Percentiles rank a stretch among this genome's conserved stretches.
phyloP scores from a whole-genome alignment of 1,284 basidiomycete species.

The Heterobasidion occidentale region DNA sequence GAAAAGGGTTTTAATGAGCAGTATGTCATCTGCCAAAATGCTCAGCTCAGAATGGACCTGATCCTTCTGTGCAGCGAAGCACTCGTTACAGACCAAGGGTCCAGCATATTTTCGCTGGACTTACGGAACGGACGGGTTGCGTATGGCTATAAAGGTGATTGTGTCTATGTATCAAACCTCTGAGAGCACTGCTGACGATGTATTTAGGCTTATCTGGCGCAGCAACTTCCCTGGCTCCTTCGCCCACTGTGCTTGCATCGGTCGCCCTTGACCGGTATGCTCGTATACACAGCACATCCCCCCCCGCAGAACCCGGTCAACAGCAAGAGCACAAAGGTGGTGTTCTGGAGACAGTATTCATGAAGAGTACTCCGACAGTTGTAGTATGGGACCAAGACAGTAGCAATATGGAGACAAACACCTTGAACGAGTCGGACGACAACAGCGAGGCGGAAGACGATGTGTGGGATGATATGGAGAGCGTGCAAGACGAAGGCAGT shows the following conservation, averaged over 20 bases:
- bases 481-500: conserved; percentile 18
- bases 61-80: conserved; percentile 45
- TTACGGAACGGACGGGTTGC: conserved; percentile 63
- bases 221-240: conserved; percentile 52
- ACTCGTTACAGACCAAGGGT: conserved; percentile 70
- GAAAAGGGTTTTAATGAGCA: conserved; percentile 58
- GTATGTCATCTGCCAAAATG: conserved; percentile 35
- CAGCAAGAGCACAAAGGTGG: conserved; percentile 58
- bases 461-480: conserved; percentile 32
- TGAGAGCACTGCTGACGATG: conserved; percentile 1
- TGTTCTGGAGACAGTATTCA: conserved; percentile 61
- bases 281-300: conserved; percentile 66
- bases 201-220: conserved; percentile 58
- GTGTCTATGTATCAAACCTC: conserved; percentile 2
- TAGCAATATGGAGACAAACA: conserved; percentile 3
- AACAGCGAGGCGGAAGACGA: conserved; percentile 37
- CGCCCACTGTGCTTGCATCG: conserved; percentile 47
- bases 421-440: conserved; percentile 28
- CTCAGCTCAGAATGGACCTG: not conserved
- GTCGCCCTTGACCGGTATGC: conserved; percentile 62
- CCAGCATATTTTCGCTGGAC: conserved; percentile 66
- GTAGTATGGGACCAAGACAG: conserved; percentile 44
- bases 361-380: conserved; percentile 58
- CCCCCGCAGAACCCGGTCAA: conserved; percentile 38
- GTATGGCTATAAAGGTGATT: conserved; percentile 66